These are phyloP conservation scores for Leccinum longicurvipes DNA, from an alignment of 768 basidiomycete genomes.

Conservation along the genomic window DNA sequence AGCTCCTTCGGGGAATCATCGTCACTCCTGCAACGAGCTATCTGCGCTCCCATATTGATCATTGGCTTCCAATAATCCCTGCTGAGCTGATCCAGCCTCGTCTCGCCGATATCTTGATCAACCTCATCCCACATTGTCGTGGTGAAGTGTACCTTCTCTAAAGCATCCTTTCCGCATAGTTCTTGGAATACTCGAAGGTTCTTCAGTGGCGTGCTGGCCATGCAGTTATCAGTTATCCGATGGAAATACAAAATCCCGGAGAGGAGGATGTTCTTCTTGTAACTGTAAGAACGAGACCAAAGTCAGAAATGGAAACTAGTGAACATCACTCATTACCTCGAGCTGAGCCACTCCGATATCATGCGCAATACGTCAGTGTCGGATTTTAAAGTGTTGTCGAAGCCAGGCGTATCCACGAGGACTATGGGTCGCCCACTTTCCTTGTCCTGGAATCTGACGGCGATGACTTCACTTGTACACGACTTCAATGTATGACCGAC, in stretches of 20 bases:
- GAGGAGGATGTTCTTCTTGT: slow-evolving; percentile 14
- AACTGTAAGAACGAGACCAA: neutral
- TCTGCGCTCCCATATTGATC: slow-evolving; percentile 6
- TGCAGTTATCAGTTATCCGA: slow-evolving; percentile 38
- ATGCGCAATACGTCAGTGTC: slow-evolving; percentile 9
- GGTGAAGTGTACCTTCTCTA: slow-evolving; percentile 31
- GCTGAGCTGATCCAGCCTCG: slow-evolving; percentile 6
- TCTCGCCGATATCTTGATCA: slow-evolving; percentile 24
- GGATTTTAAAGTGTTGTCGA: slow-evolving; percentile 14
- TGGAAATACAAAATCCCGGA: slow-evolving; percentile 40
- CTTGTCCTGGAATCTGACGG: slow-evolving; percentile 5
- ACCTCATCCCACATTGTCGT: slow-evolving; percentile 37
- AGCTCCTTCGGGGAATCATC: slow-evolving; percentile 8
- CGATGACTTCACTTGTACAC: slow-evolving; percentile 4
- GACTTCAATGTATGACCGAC: slow-evolving; percentile 11
- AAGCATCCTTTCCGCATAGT: slow-evolving; percentile 28
- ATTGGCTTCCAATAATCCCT: neutral
- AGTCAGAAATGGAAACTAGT: neutral
- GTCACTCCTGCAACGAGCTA: slow-evolving; percentile 6
- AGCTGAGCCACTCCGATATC: slow-evolving; percentile 15
- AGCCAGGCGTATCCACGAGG: slow-evolving; percentile 25
- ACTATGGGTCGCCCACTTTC: slow-evolving; percentile 3
- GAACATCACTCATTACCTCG: slow-evolving; percentile 7
- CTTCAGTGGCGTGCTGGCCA: slow-evolving; percentile 31
- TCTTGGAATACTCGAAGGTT: slow-evolving; percentile 34